phyloP scores from a whole-genome alignment of 495 filamentous ascomycete genomes.

The Glonium stellatum region DNA sequence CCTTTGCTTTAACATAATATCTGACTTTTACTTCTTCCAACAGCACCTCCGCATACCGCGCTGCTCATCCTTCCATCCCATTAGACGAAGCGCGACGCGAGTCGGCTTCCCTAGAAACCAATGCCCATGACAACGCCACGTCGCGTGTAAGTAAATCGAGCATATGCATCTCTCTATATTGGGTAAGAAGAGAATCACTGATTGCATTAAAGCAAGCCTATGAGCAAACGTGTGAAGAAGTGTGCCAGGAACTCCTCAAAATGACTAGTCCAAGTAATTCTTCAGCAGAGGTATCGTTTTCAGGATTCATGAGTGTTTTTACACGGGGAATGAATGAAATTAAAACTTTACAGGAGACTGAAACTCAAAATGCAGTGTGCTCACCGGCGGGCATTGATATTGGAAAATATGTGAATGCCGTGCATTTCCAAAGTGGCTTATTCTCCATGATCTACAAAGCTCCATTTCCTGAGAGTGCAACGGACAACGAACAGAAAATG shows the following conservation, averaged over 20 bases:
- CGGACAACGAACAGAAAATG: background rate
- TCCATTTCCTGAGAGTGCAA: conserved; percentile 5
- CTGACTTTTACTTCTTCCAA: background rate
- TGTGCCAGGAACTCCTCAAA: conserved; percentile 2
- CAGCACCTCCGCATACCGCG: conserved; percentile 45
- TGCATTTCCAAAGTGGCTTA: conserved; percentile 64
- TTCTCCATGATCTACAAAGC: conserved; percentile 78
- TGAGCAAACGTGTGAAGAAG: conserved; percentile 38
- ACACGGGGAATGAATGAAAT: background rate
- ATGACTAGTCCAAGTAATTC: background rate
- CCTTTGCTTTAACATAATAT: background rate
- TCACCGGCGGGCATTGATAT: conserved; percentile 47
- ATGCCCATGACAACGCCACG: conserved; percentile 39
- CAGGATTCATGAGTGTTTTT: background rate
- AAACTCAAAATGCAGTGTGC: conserved; percentile 3
- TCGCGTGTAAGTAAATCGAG: conserved; percentile 20
- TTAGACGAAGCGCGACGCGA: conserved; percentile 16
- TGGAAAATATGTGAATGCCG: conserved; percentile 64
- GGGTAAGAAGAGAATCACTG: background rate
- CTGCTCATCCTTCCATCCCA: conserved; percentile 19
- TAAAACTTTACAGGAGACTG: conserved; percentile 12
- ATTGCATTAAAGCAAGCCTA: conserved; percentile 47
- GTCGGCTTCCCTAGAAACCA: conserved; percentile 40
- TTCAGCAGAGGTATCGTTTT: background rate
- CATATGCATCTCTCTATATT: background rate